These are phyloP conservation scores for Grosmannia serpens DNA, from an alignment of 2,329 filamentous ascomycete species.

Conservation along the genomic window DNA sequence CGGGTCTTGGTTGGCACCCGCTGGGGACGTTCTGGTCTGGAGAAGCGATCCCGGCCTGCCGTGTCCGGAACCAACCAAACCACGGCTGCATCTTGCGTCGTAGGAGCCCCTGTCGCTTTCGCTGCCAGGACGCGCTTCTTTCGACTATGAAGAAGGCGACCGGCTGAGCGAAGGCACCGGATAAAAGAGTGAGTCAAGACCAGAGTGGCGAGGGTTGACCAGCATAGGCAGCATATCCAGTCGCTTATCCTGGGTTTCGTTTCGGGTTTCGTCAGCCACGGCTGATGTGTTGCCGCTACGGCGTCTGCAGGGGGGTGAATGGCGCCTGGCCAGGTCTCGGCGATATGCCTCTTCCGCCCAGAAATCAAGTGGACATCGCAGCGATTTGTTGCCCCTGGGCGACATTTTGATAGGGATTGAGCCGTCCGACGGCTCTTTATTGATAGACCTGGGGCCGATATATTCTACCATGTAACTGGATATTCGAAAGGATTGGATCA, in stretches of 20 bases:
- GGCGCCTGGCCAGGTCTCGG: not conserved
- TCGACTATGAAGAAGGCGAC: not conserved
- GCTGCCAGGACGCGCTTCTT: not conserved
- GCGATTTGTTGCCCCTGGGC: not conserved
- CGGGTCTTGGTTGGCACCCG: not conserved
- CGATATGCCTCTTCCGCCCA: not conserved
- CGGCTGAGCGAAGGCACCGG: not conserved
- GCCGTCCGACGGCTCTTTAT: not conserved
- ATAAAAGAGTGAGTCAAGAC: not conserved
- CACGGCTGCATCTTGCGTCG: not conserved
- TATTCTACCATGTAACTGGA: not conserved
- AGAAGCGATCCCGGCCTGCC: not conserved
- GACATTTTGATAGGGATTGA: not conserved
- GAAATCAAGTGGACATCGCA: not conserved
- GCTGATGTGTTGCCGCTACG: not conserved
- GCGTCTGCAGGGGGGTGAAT: not conserved
- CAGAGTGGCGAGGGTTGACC: not conserved
- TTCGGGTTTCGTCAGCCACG: not conserved
- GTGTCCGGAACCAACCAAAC: not conserved
- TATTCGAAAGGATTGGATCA: not conserved
- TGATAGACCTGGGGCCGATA: not conserved
- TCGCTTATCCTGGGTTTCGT: not conserved
- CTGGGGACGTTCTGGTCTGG: not conserved
- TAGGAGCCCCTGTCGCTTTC: not conserved
- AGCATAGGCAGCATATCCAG: not conserved